phyloP scores from a whole-genome alignment of 139 green algal species.

The Diplosphaera chodatii region DNA sequence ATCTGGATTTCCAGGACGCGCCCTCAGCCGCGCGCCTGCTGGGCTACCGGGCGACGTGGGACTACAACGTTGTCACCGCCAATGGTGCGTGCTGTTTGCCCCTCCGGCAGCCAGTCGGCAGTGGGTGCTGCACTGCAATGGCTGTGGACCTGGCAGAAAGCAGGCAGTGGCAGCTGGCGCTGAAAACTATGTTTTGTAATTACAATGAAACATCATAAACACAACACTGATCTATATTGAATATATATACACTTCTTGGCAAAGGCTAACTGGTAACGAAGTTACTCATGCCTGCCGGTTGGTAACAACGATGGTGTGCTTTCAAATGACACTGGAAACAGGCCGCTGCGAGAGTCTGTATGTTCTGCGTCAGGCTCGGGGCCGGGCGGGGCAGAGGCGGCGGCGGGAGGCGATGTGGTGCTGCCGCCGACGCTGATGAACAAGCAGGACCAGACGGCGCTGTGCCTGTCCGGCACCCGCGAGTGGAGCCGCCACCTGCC shows the following conservation, averaged over 20 bases:
- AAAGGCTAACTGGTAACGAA: too few relatives aligned
- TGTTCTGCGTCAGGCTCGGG: background rate
- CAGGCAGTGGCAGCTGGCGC: too few relatives aligned
- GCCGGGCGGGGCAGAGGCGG: background rate
- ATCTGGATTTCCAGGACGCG: conserved; percentile 57
- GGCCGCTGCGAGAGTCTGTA: background rate
- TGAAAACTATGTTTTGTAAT: too few relatives aligned
- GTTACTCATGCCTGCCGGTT: too few relatives aligned
- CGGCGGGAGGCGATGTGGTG: background rate
- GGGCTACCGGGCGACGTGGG: background rate
- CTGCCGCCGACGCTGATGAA: conserved; percentile 49
- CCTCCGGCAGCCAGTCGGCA: too few relatives aligned
- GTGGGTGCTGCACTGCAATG: too few relatives aligned
- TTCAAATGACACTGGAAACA: too few relatives aligned
- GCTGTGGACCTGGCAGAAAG: too few relatives aligned
- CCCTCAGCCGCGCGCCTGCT: background rate
- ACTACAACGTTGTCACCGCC: background rate
- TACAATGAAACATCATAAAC: too few relatives aligned
- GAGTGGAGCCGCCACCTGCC: conserved; percentile 24
- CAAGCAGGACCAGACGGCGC: conserved; percentile 49
- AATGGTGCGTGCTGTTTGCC: background rate
- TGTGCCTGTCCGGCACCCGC: conserved; percentile 26
- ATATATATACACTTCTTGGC: too few relatives aligned
- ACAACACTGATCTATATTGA: too few relatives aligned
- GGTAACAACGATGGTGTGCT: too few relatives aligned